Conservation (phyloP, 495 filamentous ascomycete genomes). For the Tuber borchii region DNA sequence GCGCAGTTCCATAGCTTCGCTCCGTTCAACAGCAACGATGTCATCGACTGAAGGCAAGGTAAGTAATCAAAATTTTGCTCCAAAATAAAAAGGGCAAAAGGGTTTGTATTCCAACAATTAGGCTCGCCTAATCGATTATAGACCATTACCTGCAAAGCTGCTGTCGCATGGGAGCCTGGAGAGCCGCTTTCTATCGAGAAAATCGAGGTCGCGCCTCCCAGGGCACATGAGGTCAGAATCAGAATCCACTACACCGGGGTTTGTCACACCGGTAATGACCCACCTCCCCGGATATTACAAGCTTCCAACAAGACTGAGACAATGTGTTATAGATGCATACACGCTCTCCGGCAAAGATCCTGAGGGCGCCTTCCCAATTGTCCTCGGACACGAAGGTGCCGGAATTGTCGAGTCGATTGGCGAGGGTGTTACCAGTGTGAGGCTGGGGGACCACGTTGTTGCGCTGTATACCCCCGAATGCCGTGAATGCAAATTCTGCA, state of each 20-base stretch:
- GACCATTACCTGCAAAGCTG: slow-evolving; percentile 79
- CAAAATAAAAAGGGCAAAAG: background rate
- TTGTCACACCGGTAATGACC: slow-evolving; percentile 79
- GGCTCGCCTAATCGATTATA: slow-evolving; percentile 36
- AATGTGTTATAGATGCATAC: slow-evolving; percentile 66
- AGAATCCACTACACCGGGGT: slow-evolving; percentile 95
- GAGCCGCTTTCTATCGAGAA: slow-evolving; percentile 83
- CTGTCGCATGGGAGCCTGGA: slow-evolving; percentile 91
- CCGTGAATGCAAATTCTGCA: slow-evolving; percentile 97
- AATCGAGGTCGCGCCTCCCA: slow-evolving; percentile 85
- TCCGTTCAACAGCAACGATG: slow-evolving; percentile 18
- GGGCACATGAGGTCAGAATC: slow-evolving; percentile 91
- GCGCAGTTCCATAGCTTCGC: background rate
- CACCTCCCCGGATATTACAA: slow-evolving; percentile 10
- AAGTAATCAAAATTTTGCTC: slow-evolving; percentile 8
- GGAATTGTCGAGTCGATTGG: slow-evolving; percentile 95
- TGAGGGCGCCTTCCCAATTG: slow-evolving; percentile 93
- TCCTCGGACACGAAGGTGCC: slow-evolving; percentile 94
- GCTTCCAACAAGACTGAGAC: slow-evolving; percentile 33
- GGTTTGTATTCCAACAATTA: background rate
- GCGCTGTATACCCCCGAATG: slow-evolving; percentile 93
- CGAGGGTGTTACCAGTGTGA: slow-evolving; percentile 89
- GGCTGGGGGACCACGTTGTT: slow-evolving; percentile 85
- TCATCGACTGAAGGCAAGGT: slow-evolving; percentile 37
- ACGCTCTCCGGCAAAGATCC: slow-evolving; percentile 97